Conservation (phyloP, 441 rosid species). For the Arabidopsis lyrata region DNA sequence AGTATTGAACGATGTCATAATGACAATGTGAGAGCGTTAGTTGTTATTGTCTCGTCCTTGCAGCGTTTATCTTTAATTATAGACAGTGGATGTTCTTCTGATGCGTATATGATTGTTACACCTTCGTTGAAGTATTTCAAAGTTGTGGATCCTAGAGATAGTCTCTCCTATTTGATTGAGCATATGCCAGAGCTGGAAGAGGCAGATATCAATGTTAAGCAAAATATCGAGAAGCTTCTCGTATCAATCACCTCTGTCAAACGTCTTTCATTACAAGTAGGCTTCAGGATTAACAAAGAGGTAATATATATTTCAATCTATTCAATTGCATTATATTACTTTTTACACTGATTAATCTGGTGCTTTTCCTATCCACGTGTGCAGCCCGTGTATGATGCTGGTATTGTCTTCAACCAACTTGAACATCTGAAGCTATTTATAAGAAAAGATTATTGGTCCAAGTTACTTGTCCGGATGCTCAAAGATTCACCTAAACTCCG, state of each 20-base stretch:
- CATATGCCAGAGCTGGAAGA: neutral
- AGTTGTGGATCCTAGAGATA: neutral
- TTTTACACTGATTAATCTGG: too few species aligned
- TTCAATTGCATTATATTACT: too few species aligned
- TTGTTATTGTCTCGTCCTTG: neutral
- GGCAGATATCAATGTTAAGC: neutral
- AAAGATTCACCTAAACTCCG: neutral
- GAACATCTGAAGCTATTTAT: neutral
- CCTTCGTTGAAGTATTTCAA: neutral
- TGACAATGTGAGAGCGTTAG: neutral
- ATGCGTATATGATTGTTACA: neutral
- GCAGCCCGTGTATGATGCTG: neutral
- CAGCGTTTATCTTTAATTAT: neutral
- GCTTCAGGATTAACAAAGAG: too few species aligned
- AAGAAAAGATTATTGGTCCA: neutral
- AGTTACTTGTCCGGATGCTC: neutral
- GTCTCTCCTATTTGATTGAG: neutral
- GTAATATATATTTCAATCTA: too few species aligned
- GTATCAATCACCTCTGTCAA: neutral
- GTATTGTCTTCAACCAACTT: neutral
- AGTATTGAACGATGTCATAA: rapidly evolving
- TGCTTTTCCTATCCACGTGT: too few species aligned
- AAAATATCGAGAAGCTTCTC: neutral
- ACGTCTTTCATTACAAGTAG: neutral
- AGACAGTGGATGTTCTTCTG: neutral